Base-by-base conservation (phyloP, 768 basidiomycete species). In the Psilocybe subaeruginosa region DNA sequence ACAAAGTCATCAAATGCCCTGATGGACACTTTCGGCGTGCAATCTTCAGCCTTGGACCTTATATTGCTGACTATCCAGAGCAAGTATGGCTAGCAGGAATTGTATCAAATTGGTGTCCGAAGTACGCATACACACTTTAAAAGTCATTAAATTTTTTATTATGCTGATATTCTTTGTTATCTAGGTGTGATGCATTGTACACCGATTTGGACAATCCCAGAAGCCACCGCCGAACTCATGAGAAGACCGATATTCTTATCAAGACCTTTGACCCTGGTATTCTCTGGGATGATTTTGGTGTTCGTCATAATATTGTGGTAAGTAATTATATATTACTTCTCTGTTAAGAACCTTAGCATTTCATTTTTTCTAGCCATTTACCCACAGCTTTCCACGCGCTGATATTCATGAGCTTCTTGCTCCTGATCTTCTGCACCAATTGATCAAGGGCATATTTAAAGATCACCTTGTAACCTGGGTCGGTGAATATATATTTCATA, bases 11-110 rank as follows among this genome's bases (percentile, higher is more conserved):
- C 17, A 23, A 8, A 33, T 51, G 50, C 16, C 29, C 29, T 11
- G 29, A 51, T 51, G 50, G 50, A 3, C 54, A 58, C 39, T 58
- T 39, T n/a, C 57, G 37, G 11, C 47, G 49, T 19, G 57, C 33
- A 3, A 70, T 75, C 16, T 75, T 70, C 58, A 65, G 64, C 4
- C 64, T 79, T 12, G 73, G 69, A 8, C 70, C 73, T 3, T 77
- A 74, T 52, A 77, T 77, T 47, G 72, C 73, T 0, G 73, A 79
- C 55, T 78, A 79, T 48, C 77, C 76, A 0, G 74, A 78, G 60
- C 74, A 77, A 59, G 69, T 66, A 2, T 58, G 69, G 7, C 61
- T 77, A 2, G 61, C 74, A 1, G 67, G 73, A 37, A 66, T 74
- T 39, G 73, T 77, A 0, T 69, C 73, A 49, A 66, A 67, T 3